phyloP scores from a whole-genome alignment of 192 early-diverging fungal genomes.

The Coemansia sp. region DNA sequence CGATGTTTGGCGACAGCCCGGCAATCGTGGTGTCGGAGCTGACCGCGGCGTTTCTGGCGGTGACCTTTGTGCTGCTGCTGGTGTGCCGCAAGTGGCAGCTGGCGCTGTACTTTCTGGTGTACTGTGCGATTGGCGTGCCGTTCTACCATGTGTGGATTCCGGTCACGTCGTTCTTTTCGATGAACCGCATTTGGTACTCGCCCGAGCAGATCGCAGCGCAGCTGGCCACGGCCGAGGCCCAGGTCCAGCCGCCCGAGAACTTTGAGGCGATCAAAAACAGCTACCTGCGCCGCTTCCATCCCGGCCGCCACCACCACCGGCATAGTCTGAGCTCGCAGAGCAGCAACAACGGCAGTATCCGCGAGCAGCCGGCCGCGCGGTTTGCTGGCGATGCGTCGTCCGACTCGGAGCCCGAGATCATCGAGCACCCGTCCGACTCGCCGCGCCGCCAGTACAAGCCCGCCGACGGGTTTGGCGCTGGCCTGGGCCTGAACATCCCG shows the following conservation, averaged over 20 bases:
- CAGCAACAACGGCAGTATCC: conserved; percentile 2
- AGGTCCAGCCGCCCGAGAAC: conserved; percentile 29
- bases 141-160: conserved; percentile 49
- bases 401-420: conserved; percentile 34
- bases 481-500: conserved; percentile 7
- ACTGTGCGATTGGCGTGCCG: conserved; percentile 40
- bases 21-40: conserved; percentile 49
- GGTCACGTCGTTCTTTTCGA: conserved; percentile 39
- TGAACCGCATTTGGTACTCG: conserved; percentile 49
- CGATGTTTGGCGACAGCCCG: conserved; percentile 45
- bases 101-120: conserved; percentile 41
- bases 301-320: neutral
- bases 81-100: conserved; percentile 15
- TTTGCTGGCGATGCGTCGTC: conserved; percentile 14
- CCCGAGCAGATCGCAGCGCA: conserved; percentile 32
- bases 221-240: conserved; percentile 19
- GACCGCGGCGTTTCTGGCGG: conserved; percentile 38
- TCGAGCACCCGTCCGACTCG: conserved; percentile 6
- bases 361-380: neutral
- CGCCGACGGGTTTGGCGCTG: neutral
- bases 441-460: neutral
- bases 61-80: conserved; percentile 28
- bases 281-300: conserved; percentile 29
- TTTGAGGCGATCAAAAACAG: conserved; percentile 37
- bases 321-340: conserved; percentile 15